Percentiles rank a stretch among this genome's conserved stretches.
Evolutionary conservation across 1,284 basidiomycete species (phyloP).

Genomic region (Cryptococcus jaspeensis): DNA sequence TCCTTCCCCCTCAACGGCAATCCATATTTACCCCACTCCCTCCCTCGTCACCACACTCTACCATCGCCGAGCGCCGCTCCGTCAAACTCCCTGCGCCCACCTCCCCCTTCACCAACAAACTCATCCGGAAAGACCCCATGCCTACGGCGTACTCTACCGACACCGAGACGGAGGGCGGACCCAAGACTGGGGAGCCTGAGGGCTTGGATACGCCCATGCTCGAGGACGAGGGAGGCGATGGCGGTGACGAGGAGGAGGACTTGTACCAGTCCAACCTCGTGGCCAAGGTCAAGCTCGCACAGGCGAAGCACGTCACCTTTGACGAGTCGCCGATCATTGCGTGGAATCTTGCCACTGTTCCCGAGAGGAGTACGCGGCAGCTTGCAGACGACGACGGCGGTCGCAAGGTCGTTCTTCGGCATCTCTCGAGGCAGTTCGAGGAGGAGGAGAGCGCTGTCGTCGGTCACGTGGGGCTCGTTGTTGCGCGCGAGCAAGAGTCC

Average conservation of each 20-base stretch:
- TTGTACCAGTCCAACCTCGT: constrained; percentile 21
- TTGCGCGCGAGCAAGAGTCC: constrained; percentile 49
- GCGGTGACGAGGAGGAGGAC: constrained; percentile 10
- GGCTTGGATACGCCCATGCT: constrained; percentile 6
- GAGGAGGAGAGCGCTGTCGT: constrained; percentile 17
- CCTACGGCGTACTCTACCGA: constrained; percentile 38
- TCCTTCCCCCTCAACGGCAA: background rate
- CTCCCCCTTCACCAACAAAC: constrained; percentile 23
- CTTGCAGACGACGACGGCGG: constrained; percentile 5
- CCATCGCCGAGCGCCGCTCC: constrained; percentile 38
- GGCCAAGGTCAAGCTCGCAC: constrained; percentile 21
- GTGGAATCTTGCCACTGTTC: constrained; percentile 33
- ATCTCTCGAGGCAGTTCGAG: constrained; percentile 20
- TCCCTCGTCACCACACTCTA: constrained; percentile 17
- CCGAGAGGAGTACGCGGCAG: constrained; percentile 17
- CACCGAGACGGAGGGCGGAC: constrained; percentile 27
- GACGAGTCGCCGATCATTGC: constrained; percentile 25
- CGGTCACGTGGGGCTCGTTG: constrained; percentile 15
- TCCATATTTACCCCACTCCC: background rate
- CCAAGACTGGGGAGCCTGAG: constrained; percentile 20
- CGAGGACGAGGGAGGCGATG: constrained; percentile 1
- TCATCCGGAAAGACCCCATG: constrained; percentile 20
- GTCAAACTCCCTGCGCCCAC: constrained; percentile 26
- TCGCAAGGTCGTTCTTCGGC: constrained; percentile 14
- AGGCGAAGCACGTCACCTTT: constrained; percentile 1